Conservation (phyloP, 2,329 filamentous ascomycete species). For the Lachnellula cervina region DNA sequence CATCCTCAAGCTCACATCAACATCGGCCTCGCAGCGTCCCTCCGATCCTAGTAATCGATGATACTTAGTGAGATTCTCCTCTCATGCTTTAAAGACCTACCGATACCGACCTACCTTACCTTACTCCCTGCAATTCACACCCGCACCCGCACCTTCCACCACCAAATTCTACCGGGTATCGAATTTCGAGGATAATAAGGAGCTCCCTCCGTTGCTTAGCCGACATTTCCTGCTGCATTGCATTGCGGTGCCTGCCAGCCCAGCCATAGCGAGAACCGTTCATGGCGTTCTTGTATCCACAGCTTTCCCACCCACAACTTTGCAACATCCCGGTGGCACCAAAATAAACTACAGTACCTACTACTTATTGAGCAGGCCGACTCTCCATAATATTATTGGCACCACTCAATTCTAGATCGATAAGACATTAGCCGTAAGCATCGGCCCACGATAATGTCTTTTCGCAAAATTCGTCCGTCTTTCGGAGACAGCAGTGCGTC, state of each 20-base stretch:
- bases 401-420: neutral
- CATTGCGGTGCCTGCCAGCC: neutral
- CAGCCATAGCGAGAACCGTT: neutral
- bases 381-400: neutral
- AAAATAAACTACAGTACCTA: neutral
- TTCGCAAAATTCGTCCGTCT: conserved; percentile 27
- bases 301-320: conserved; percentile 11
- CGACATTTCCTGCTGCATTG: neutral
- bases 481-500: conserved; percentile 24
- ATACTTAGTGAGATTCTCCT: neutral
- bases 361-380: neutral
- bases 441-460: conserved; percentile 17
- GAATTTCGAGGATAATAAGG: conserved; percentile 8
- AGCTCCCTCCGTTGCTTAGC: conserved; percentile 14
- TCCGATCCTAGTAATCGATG: conserved; percentile 4
- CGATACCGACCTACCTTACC: too few relatives aligned
- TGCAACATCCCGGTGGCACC: conserved; percentile 5
- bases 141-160: neutral
- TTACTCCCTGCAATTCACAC: too few relatives aligned
- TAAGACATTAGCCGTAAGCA: neutral
- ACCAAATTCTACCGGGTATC: neutral
- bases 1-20: neutral
- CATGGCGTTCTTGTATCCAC: conserved; percentile 12
- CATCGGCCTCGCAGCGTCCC: neutral
- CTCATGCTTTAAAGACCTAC: neutral